phyloP scores from a whole-genome alignment of 768 basidiomycete species.

The Suillus lakei region DNA sequence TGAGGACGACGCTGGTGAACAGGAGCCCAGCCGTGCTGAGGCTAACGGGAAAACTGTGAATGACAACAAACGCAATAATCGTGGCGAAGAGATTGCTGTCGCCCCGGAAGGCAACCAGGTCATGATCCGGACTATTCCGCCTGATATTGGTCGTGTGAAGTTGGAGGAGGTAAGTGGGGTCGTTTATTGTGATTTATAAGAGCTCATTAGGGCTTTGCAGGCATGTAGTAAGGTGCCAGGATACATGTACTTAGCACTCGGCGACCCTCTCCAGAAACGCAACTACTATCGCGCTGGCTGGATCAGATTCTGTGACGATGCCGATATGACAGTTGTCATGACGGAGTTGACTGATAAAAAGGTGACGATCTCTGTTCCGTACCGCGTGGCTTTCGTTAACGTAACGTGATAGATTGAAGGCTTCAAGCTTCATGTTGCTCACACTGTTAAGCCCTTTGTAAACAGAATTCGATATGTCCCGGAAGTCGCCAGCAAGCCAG shows the following conservation, averaged over 20 bases:
- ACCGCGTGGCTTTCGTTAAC: conserved; percentile 6
- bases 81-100: conserved; percentile 73
- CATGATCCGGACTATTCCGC: conserved; percentile 94
- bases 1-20: conserved; percentile 73
- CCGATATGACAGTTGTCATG: conserved; percentile 79
- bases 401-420: conserved; percentile 75
- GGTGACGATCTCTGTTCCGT: conserved; percentile 47
- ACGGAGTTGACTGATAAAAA: conserved; percentile 82
- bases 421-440: conserved; percentile 91
- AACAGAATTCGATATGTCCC: conserved; percentile 83
- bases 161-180: conserved; percentile 76
- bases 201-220: conserved; percentile 43
- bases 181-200: conserved; percentile 10
- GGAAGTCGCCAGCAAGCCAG: conserved; percentile 78
- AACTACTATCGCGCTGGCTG: conserved; percentile 95
- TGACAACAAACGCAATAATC: conserved; percentile 54
- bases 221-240: conserved; percentile 78
- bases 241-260: conserved; percentile 86
- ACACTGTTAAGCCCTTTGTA: conserved; percentile 76
- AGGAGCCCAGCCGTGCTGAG: conserved; percentile 58
- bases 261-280: conserved; percentile 91
- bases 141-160: conserved; percentile 87
- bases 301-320: conserved; percentile 85
- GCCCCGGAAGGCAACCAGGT: conserved; percentile 85
- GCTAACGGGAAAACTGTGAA: conserved; percentile 56